A percentile compares a stretch with the other conserved stretches of the same genome.
These are phyloP conservation scores for Mortierella polycephala DNA, from an alignment of 371 early-diverging fungal genomes.

Conservation along the genomic window DNA sequence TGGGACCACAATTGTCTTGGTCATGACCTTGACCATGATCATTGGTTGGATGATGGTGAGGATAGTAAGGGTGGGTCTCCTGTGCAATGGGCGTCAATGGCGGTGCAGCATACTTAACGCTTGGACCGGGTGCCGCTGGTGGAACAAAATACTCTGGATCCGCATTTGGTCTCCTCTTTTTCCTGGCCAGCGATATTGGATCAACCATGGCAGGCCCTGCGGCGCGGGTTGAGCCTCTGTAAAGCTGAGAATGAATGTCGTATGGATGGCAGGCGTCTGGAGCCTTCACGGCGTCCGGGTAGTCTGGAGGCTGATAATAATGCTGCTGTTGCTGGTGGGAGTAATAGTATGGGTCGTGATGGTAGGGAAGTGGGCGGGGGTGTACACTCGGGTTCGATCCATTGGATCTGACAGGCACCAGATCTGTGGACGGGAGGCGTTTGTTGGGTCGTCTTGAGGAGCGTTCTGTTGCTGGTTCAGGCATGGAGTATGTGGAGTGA, in stretches of 20 bases:
- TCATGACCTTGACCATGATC: background rate
- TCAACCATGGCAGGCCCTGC: background rate
- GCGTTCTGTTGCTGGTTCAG: background rate
- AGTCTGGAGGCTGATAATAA: background rate
- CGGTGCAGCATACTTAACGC: background rate
- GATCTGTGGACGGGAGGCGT: conserved; percentile 25
- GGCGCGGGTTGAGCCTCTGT: background rate
- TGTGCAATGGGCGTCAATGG: conserved; percentile 14
- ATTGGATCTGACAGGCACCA: conserved; percentile 12
- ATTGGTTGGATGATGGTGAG: conserved; percentile 20
- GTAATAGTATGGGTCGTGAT: background rate
- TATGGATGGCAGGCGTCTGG: too few relatives aligned
- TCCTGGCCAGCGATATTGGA: conserved; percentile 17
- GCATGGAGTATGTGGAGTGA: background rate
- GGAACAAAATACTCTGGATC: conserved; percentile 25
- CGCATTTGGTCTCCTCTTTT: conserved; percentile 34
- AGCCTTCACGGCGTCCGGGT: too few relatives aligned
- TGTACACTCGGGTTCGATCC: conserved; percentile 14
- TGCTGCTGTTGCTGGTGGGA: conserved; percentile 11
- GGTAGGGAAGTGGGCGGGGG: conserved; percentile 1
- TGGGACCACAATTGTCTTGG: background rate
- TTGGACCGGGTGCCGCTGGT: background rate
- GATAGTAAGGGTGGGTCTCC: conserved; percentile 14
- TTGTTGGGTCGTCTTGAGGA: conserved; percentile 24
- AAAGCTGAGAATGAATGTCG: too few relatives aligned